Evolutionary conservation across 495 filamentous ascomycete genomes (phyloP), one percentile per base, ranked within the genome.

Genomic region (Lasiosphaeria ovina): DNA sequence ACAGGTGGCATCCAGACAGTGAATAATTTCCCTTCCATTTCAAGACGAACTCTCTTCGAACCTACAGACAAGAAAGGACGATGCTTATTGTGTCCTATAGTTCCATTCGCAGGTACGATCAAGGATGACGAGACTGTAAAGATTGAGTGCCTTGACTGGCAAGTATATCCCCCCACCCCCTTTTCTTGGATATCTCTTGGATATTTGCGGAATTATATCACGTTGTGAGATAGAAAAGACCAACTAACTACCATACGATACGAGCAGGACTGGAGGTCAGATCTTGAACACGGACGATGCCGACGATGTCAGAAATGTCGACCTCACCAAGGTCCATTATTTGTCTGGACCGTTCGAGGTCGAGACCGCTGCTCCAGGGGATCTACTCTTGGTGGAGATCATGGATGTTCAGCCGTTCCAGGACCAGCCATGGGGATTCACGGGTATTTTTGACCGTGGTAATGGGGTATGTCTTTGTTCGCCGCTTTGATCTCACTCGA

Each of bases 1-100:
- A 97, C 70, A 77, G 93, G 74, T 97, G 93, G 93, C 93, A 97
- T 69, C 93, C 93, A 40, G 93, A 96, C 64, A 87, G 91, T 92
- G 78, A 38, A 81, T 67, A 32, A 33, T 16, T 32, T 50, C 10
- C 40, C 44, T 56, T 12, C 36, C 17, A 34, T 31, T 35, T 34
- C 12, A 35, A 2, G 12, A 47, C 16, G 8, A 58, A 3, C 4
- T 34, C 10, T 53, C 10, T 53, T 35, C 24, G 24, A 2, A 24
- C 24, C 24, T 24, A 24, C 24, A 24, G 24, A 24, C 2, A 24
- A 24, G 24, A 24, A 24, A 24, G 24, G 24, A 24, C 50, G 1
- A 42, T 42, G 38, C 38, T 42, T 42, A 52, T 35, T 52, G 10
- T 59, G 24, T 35, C 11, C 3, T 12, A 1, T 48, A 93, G 91